A percentile compares a stretch with the other conserved stretches of the same genome.
Evolutionary conservation across 345 rosid genomes (phyloP).

Genomic region (Viola odorata): DNA sequence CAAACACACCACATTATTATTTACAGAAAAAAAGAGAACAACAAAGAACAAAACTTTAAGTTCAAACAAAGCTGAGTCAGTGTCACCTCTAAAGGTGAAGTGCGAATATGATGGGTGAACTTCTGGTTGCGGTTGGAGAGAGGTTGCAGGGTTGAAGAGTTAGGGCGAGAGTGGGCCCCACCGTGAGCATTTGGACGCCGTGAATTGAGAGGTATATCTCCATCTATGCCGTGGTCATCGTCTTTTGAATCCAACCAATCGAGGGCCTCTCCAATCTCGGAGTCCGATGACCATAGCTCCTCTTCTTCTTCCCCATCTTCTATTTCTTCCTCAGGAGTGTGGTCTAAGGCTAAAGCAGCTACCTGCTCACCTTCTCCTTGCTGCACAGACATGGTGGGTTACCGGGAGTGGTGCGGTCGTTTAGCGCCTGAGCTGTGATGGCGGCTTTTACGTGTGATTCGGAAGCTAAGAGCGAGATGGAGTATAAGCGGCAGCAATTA

Average conservation of each 20-base stretch:
- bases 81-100: constrained; percentile 75
- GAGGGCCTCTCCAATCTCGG: constrained; percentile 66
- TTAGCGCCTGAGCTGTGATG: too few relatives aligned
- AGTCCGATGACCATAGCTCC: constrained; percentile 50
- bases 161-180: constrained; percentile 57
- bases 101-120: constrained; percentile 64
- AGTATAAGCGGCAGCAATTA: too few relatives aligned
- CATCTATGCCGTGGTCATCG: constrained; percentile 43
- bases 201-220: constrained; percentile 47
- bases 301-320: constrained; percentile 44
- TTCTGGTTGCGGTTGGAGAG: constrained; percentile 71
- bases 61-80: background rate
- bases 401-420: too few relatives aligned
- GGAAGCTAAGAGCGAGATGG: too few relatives aligned
- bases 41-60: too few relatives aligned
- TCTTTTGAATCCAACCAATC: constrained; percentile 69
- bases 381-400: too few relatives aligned
- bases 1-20: background rate
- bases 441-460: too few relatives aligned
- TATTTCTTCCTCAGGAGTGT: background rate
- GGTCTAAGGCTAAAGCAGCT: too few relatives aligned
- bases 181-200: constrained; percentile 83
- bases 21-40: too few relatives aligned
- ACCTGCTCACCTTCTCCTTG: too few relatives aligned
- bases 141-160: constrained; percentile 64